Percentiles rank a stretch among this genome's conserved stretches.
Evolutionary conservation across 805 yeast species (phyloP).

Genomic region (Hanseniaspora hatyaiensis): DNA sequence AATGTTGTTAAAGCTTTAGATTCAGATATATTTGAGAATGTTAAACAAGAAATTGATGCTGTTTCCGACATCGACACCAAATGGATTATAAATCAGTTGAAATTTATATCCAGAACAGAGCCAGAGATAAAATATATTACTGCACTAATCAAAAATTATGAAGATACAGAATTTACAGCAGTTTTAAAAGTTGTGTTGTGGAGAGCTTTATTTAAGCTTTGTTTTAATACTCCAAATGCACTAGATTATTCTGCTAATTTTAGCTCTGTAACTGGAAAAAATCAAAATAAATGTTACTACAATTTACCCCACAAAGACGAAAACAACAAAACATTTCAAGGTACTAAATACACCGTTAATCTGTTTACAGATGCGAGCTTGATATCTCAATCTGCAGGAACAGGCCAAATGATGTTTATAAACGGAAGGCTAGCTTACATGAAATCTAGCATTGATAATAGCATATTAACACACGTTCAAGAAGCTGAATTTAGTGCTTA

Average conservation of each 20-base stretch:
- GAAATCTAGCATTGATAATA: neutral
- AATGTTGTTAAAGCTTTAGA: neutral
- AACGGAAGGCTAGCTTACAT: neutral
- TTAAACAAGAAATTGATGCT: neutral
- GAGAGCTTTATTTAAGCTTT: neutral
- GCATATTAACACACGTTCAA: neutral
- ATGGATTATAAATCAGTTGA: neutral
- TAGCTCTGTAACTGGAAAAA: too few relatives aligned
- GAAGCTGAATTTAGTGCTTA: neutral
- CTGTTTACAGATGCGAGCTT: constrained; percentile 4
- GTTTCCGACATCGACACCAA: neutral
- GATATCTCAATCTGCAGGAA: neutral
- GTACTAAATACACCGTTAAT: neutral
- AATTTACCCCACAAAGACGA: too few relatives aligned
- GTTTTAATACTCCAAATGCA: too few relatives aligned
- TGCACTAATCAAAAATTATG: neutral
- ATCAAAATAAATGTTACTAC: too few relatives aligned
- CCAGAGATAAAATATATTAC: constrained; percentile 1
- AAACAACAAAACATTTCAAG: too few relatives aligned
- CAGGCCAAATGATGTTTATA: neutral
- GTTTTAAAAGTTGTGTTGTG: neutral
- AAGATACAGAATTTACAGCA: neutral
- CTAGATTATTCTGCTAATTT: neutral
- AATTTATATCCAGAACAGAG: neutral
- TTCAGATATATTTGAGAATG: neutral